Evolutionary conservation across 768 basidiomycete species (phyloP).

Genomic region (Daedaleopsis nitida): DNA sequence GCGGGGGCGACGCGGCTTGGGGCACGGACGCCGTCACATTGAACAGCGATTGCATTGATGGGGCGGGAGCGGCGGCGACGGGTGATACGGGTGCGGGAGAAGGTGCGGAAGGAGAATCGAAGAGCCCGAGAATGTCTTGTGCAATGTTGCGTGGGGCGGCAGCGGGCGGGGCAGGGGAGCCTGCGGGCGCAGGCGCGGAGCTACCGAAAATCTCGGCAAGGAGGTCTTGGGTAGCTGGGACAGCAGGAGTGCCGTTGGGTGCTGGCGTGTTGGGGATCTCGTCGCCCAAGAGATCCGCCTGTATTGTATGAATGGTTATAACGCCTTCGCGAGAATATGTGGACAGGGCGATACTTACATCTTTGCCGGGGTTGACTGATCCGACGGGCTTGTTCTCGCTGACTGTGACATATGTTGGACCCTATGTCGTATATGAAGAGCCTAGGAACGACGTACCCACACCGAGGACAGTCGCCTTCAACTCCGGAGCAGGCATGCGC

Average conservation of each 20-base stretch:
- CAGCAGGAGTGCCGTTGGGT: slow-evolving; percentile 40
- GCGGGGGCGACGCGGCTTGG: slow-evolving; percentile 39
- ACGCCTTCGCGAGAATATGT: not conserved
- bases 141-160: slow-evolving; percentile 56
- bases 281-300: slow-evolving; percentile 82
- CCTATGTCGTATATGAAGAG: not conserved
- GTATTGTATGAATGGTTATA: not conserved
- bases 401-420: slow-evolving; percentile 46
- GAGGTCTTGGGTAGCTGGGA: slow-evolving; percentile 78
- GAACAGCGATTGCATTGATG: slow-evolving; percentile 9
- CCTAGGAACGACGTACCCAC: slow-evolving; percentile 55
- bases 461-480: slow-evolving; percentile 96
- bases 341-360: slow-evolving; percentile 45
- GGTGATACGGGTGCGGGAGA: slow-evolving; percentile 22
- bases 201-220: slow-evolving; percentile 92
- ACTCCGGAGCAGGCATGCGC: slow-evolving; percentile 98
- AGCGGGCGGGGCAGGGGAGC: slow-evolving; percentile 26
- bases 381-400: slow-evolving; percentile 98
- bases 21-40: slow-evolving; percentile 16
- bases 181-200: slow-evolving; percentile 33
- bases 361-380: slow-evolving; percentile 76
- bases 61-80: not conserved
- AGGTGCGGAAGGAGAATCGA: slow-evolving; percentile 39
- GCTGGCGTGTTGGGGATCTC: slow-evolving; percentile 52
- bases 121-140: slow-evolving; percentile 91